Percentiles rank a stretch among this genome's conserved stretches.
phyloP scores from a whole-genome alignment of 2,329 filamentous ascomycete species.

The Aspergillus novoparasiticus region DNA sequence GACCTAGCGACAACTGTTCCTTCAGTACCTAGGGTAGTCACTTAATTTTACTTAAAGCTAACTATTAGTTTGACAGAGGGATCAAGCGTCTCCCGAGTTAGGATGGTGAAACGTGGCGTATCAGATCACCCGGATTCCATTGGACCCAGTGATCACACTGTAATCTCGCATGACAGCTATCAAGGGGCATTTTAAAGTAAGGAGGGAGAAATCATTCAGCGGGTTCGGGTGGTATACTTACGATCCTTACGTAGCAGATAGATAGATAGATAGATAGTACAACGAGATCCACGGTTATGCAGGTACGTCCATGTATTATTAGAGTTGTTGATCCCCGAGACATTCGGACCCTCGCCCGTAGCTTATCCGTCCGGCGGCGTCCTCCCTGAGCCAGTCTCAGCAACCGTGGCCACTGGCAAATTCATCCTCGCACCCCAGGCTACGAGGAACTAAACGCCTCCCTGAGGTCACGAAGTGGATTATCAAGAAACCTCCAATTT shows the following conservation, averaged over 20 bases:
- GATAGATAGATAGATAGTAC: conserved; percentile 6
- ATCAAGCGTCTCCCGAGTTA: conserved; percentile 7
- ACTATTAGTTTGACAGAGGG: not conserved
- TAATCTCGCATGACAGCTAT: conserved; percentile 22
- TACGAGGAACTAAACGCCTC: conserved; percentile 4
- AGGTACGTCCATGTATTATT: conserved; percentile 24
- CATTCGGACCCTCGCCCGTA: conserved; percentile 15
- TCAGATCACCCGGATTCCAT: conserved; percentile 9
- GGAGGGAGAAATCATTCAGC: not conserved
- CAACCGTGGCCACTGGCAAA: conserved; percentile 12
- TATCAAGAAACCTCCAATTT: conserved; percentile 14
- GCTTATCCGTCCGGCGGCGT: conserved; percentile 14
- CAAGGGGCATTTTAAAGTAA: not conserved
- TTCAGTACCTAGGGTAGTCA: not conserved
- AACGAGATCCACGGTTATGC: conserved; percentile 18
- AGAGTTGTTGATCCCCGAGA: conserved; percentile 23
- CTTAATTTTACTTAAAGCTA: conserved; percentile 11
- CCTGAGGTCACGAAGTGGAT: conserved; percentile 10
- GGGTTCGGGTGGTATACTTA: not conserved
- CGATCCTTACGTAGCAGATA: not conserved
- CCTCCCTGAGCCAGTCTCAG: not conserved
- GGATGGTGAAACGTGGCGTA: conserved; percentile 31
- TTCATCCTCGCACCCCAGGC: conserved; percentile 7
- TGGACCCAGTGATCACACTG: conserved; percentile 20
- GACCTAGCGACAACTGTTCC: not conserved